Evolutionary conservation across 805 yeast species (phyloP).

Genomic region (Starmerella stellata): DNA sequence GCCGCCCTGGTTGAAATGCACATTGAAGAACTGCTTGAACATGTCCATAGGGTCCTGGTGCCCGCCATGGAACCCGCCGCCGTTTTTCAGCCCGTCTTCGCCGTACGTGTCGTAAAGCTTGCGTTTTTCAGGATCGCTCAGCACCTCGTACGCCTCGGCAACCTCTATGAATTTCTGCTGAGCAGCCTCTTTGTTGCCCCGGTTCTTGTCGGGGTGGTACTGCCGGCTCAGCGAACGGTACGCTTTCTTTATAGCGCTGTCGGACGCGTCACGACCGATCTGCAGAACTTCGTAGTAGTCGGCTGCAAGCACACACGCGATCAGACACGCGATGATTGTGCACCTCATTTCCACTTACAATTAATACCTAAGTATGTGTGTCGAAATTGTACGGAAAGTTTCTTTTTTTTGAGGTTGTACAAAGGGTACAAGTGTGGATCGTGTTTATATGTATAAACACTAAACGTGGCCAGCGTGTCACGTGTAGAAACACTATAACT

Average conservation of each 20-base stretch:
- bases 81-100: slow-evolving; percentile 43
- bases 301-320: slow-evolving; percentile 21
- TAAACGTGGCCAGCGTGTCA: no score
- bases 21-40: slow-evolving; percentile 47
- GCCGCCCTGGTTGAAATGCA: slow-evolving; percentile 14
- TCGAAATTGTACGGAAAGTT: no score
- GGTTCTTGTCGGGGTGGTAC: slow-evolving; percentile 86
- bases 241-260: slow-evolving; percentile 68
- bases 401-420: no score
- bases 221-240: slow-evolving; percentile 66
- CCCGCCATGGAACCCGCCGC: slow-evolving; percentile 17
- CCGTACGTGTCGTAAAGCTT: slow-evolving; percentile 59
- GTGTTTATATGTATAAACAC: no score
- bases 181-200: slow-evolving; percentile 50
- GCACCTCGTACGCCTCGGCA: slow-evolving; percentile 82
- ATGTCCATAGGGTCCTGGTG: slow-evolving; percentile 38
- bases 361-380: no score
- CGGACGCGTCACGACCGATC: slow-evolving; percentile 47
- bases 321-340: slow-evolving; percentile 1
- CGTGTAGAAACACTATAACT: no score
- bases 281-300: slow-evolving; percentile 47
- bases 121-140: slow-evolving; percentile 53
- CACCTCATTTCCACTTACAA: no score
- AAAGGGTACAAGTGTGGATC: no score
- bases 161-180: slow-evolving; percentile 74